A percentile compares a stretch with the other conserved stretches of the same genome.
Conservation (phyloP, 192 early-diverging fungal species). For the Backusella sp. region DNA sequence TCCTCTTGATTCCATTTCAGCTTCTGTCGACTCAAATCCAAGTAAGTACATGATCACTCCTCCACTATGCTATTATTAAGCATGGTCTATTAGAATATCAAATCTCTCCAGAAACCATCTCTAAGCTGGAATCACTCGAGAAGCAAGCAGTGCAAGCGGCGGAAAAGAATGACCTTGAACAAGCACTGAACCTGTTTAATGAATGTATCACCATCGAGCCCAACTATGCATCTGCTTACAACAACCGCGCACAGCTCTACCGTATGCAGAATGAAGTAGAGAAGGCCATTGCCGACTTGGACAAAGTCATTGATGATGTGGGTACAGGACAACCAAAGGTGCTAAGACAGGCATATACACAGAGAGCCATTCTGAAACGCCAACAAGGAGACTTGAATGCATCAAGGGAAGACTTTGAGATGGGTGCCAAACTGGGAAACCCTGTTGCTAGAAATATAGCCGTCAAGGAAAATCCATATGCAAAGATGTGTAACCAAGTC, state of each 20-base stretch:
- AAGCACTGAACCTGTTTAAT: conserved; percentile 40
- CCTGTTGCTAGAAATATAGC: conserved; percentile 44
- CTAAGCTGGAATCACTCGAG: conserved; percentile 37
- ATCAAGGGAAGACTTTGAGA: conserved; percentile 46
- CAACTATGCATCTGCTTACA: conserved; percentile 49
- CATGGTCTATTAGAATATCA: not conserved
- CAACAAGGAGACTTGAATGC: conserved; percentile 42
- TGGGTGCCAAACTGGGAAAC: conserved; percentile 46
- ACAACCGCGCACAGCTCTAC: conserved; percentile 53
- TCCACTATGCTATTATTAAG: not conserved
- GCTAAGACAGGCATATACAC: conserved; percentile 51
- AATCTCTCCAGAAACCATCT: conserved; percentile 25
- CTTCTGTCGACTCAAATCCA: conserved; percentile 18
- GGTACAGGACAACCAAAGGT: conserved; percentile 42
- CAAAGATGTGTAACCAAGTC: conserved; percentile 39
- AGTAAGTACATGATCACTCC: conserved; percentile 9
- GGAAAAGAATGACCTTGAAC: conserved; percentile 39
- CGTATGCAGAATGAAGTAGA: conserved; percentile 39
- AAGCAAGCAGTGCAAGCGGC: conserved; percentile 39
- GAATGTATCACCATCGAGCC: conserved; percentile 40
- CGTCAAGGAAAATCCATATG: conserved; percentile 49
- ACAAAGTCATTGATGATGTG: conserved; percentile 39
- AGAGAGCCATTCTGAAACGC: conserved; percentile 46
- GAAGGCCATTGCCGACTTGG: conserved; percentile 40
- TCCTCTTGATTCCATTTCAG: conserved; percentile 25